phyloP scores from a whole-genome alignment of 345 rosid genomes.

The Dimocarpus longan region DNA sequence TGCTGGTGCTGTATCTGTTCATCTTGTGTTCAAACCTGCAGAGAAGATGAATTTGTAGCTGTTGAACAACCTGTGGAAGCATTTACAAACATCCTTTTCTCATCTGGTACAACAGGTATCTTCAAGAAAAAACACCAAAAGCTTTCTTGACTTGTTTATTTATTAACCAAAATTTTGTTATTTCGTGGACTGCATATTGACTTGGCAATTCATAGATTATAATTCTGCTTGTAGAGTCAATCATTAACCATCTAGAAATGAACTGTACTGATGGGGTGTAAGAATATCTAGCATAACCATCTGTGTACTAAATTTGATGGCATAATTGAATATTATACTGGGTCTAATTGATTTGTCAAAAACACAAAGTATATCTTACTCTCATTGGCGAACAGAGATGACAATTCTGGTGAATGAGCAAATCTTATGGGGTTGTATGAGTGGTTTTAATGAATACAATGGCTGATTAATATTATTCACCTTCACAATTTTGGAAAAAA shows the following conservation, averaged over 20 bases:
- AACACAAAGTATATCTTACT: background rate
- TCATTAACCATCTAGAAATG: background rate
- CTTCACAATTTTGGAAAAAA: background rate
- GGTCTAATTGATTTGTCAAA: background rate
- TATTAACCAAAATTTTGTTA: background rate
- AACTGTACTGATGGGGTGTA: background rate
- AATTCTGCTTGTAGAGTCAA: background rate
- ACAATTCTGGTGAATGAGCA: background rate
- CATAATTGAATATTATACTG: background rate
- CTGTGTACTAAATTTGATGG: background rate
- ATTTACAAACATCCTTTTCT: constrained; percentile 84
- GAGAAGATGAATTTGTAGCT: constrained; percentile 69
- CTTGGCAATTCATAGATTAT: background rate
- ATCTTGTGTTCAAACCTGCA: constrained; percentile 34
- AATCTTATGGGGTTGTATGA: background rate
- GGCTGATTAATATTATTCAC: constrained; percentile 1
- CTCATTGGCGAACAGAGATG: background rate
- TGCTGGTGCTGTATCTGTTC: constrained; percentile 5
- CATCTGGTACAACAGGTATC: constrained; percentile 98
- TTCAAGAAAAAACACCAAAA: constrained; percentile 12
- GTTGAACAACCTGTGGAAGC: constrained; percentile 81
- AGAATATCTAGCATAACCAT: background rate
- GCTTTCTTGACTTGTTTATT: constrained; percentile 14
- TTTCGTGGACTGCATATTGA: background rate
- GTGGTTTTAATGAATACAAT: background rate